Base-by-base conservation (phyloP, 2,329 filamentous ascomycete species). In the Zalaria sp. region DNA sequence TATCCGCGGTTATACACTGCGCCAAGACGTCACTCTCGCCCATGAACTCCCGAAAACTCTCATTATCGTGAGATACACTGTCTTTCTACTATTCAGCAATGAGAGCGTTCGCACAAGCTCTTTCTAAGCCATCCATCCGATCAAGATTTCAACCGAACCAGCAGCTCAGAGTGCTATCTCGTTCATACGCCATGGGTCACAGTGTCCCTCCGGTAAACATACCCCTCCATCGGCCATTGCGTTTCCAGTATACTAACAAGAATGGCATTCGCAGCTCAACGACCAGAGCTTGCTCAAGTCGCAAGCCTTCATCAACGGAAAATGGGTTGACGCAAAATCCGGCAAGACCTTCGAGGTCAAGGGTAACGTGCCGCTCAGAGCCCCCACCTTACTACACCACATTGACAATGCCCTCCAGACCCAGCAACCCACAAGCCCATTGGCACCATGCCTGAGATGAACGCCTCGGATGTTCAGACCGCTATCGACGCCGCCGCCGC, bases 281-380 rank as follows among this genome's bases (percentile, higher is more conserved):
- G 67, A 71, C 52, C 61, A 63, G 47, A 66, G 62, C 25, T 74
- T 98, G 46, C 75, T 96, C 55, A 95, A 93, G 68, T 77, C 81
- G 52, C 75, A 88, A 58, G 66, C 78, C 55, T 95, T 89, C 58
- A 79, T 96, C 56, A 89, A 98, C 59, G 91, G 91, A 55, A 75
- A 93, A 73, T 98, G 88, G 84, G 75, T 93, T 47, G 72, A 74
- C 52, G 84, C 89, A 52, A 76, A 78, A 56, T 93, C 86, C 1
- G 85, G 86, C 57, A 79, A 93, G 73, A 94, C 86, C 37, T 98
- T 96, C 61, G 80, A 91, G 59, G 84, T 95, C 46, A 71, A 75
- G 49, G 43, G 42, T 44, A 31, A 26, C 28, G 7, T 8, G n/a
- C n/a, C 10, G 35, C 29, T 7, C n/a, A 32, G 81, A 79, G 81